Evolutionary conservation across 495 filamentous ascomycete species (phyloP).

Genomic region (Hyaloscypha finlandica): DNA sequence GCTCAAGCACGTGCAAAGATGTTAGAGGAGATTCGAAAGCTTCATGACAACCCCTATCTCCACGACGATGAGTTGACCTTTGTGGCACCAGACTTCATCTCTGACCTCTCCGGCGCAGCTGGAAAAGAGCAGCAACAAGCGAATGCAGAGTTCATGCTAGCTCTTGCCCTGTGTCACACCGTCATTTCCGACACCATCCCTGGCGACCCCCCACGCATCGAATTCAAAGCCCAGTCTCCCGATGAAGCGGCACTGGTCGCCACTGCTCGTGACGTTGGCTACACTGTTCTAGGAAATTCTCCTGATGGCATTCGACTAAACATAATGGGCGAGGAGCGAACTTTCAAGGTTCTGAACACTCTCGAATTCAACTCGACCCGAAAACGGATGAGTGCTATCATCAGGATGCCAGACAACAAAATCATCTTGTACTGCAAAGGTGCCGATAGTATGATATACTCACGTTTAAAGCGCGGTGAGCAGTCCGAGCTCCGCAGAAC

Average conservation of each 20-base stretch:
- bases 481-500: conserved; percentile 78
- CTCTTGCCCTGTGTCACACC: conserved; percentile 91
- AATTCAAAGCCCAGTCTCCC: conserved; percentile 96
- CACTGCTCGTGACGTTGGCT: conserved; percentile 93
- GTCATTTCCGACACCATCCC: conserved; percentile 91
- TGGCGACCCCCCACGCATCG: conserved; percentile 84
- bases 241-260: conserved; percentile 95
- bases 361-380: conserved; percentile 97
- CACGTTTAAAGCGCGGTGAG: conserved; percentile 80
- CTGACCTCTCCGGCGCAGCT: conserved; percentile 74
- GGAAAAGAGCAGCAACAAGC: conserved; percentile 76
- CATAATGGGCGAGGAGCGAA: conserved; percentile 78
- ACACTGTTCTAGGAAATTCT: conserved; percentile 85
- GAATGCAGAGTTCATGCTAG: conserved; percentile 90
- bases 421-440: conserved; percentile 98
- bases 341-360: conserved; percentile 88
- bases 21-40: conserved; percentile 67
- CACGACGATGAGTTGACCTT: conserved; percentile 90
- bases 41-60: conserved; percentile 90
- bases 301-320: conserved; percentile 81
- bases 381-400: conserved; percentile 98
- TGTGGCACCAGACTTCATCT: conserved; percentile 83
- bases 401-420: conserved; percentile 90
- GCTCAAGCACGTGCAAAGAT: conserved; percentile 72
- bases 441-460: conserved; percentile 97